Evolutionary conservation across 768 basidiomycete species (phyloP), one percentile per base, ranked within the genome.

Genomic region (Megacollybia marginata): DNA sequence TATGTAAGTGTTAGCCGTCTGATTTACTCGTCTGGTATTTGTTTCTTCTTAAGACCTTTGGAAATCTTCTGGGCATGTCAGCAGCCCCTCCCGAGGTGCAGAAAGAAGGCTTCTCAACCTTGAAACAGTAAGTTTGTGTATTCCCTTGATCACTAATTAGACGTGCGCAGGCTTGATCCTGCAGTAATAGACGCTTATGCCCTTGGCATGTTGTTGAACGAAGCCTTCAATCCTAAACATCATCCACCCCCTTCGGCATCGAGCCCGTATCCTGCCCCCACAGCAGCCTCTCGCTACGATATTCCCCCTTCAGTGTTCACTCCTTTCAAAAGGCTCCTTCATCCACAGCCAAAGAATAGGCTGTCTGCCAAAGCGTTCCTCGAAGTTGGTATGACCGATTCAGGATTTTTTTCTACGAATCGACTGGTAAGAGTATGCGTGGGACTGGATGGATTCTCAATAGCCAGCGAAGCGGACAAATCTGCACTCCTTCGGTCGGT

Each of bases 81-180:
- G 81, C 76, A 59, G 78, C 86, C 3, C 74, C 85, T 13, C 92
- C 96, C 0, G 96, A 99, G 69, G 86, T 95, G 4, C 87, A 83
- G 69, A 92, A 87, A 61, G 73, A 71, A 20, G 92, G 94, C 5
- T 97, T 91, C 88, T 82, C 81, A 16, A 67, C 69, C 1, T 65
- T 94, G 12, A 92, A 92, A 72, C 83, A 91, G 92, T 93, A 59
- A 64, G 31, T 42, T 5, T 38, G 32, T 33, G 6, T 28, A 6
- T 28, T 28, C 23, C 2, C 23, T 28, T 28, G 23, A 28, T 28
- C n/a, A 28, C 23, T 28, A 28, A 28, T 28, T 3, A 28, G 23
- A 28, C 23, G 23, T 28, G 23, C 34, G 9, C 45, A 81, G 79
- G 20, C 60, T 69, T 45, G 70, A 74, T 53, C 70, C 83, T 8